Evolutionary conservation across 257 asterid genomes (phyloP).

Genomic region (Catharanthus roseus): DNA sequence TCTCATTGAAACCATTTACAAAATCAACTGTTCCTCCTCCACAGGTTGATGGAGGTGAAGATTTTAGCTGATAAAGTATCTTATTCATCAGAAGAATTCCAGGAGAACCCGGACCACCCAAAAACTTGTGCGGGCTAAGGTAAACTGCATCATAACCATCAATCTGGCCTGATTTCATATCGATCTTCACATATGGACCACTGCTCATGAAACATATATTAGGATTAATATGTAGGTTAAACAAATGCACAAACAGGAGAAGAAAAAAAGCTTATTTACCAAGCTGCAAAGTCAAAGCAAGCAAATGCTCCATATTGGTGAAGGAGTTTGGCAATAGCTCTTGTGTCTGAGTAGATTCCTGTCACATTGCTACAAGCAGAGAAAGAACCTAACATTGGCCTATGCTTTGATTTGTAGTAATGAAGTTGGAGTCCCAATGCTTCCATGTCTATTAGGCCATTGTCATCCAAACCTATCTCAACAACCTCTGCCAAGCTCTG

Average conservation of each 20-base stretch:
- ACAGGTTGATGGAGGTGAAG: slow-evolving; percentile 64
- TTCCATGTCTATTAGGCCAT: slow-evolving; percentile 50
- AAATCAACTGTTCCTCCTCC: slow-evolving; percentile 69
- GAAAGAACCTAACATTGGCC: slow-evolving; percentile 62
- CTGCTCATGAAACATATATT: slow-evolving; percentile 17
- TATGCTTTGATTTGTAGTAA: slow-evolving; percentile 24
- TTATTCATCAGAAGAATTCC: slow-evolving; percentile 54
- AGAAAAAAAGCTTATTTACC: too few species aligned
- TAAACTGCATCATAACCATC: slow-evolving; percentile 55
- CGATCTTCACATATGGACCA: slow-evolving; percentile 51
- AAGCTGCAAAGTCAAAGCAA: slow-evolving; percentile 68
- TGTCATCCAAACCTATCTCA: slow-evolving; percentile 50
- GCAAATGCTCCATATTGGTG: slow-evolving; percentile 58
- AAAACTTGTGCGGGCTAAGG: slow-evolving; percentile 54
- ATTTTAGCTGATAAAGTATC: slow-evolving; percentile 39
- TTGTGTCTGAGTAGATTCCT: slow-evolving; percentile 46
- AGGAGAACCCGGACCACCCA: slow-evolving; percentile 81
- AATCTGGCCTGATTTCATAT: slow-evolving; percentile 44
- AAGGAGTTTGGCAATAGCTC: slow-evolving; percentile 43
- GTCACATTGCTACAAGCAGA: slow-evolving; percentile 81
- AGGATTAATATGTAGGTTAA: too few species aligned
- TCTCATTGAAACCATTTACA: slow-evolving; percentile 36
- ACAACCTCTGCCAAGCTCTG: slow-evolving; percentile 71
- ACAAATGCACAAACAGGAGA: too few species aligned
- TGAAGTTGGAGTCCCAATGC: slow-evolving; percentile 35